Evolutionary conservation across 1,284 basidiomycete genomes (phyloP).

Genomic region (Ustilago bromivora): DNA sequence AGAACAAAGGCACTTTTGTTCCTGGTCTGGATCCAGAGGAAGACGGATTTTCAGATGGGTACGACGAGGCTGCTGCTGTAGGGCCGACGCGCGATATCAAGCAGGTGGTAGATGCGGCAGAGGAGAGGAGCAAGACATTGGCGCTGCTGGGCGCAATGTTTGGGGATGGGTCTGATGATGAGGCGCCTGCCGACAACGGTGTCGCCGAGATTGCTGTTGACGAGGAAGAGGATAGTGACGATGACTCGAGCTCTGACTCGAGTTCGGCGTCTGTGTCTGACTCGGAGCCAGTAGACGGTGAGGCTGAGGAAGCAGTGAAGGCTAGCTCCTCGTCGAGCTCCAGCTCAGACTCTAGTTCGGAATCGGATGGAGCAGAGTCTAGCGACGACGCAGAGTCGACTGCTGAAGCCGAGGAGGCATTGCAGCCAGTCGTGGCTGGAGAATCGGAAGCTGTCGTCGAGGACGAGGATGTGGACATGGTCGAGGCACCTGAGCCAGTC

Average conservation of each 20-base stretch:
- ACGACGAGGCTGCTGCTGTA: conserved; percentile 52
- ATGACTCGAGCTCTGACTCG: conserved; percentile 11
- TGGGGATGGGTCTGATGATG: conserved; percentile 74
- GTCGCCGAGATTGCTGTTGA: conserved; percentile 2
- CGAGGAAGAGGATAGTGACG: neutral
- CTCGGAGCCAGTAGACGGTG: conserved; percentile 9
- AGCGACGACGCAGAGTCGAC: conserved; percentile 11
- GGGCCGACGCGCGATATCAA: conserved; percentile 8
- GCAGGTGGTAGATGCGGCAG: conserved; percentile 20
- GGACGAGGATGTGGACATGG: conserved; percentile 9
- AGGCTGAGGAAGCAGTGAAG: conserved; percentile 3
- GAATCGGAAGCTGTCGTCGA: conserved; percentile 8
- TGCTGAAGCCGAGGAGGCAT: neutral
- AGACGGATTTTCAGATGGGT: conserved; percentile 64
- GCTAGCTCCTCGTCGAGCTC: conserved; percentile 9
- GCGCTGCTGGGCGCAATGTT: conserved; percentile 70
- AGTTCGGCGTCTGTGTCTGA: conserved; percentile 20
- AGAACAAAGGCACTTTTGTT: conserved; percentile 27
- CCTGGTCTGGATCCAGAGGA: conserved; percentile 49
- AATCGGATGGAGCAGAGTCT: conserved; percentile 11
- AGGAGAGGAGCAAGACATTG: conserved; percentile 42
- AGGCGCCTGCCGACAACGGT: neutral
- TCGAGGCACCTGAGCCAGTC: neutral
- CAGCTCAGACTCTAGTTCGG: conserved; percentile 3
- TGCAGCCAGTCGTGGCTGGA: neutral